A percentile compares a stretch with the other conserved stretches of the same genome.
Evolutionary conservation across 768 basidiomycete species (phyloP).

Genomic region (Lactifluus rugatus): DNA sequence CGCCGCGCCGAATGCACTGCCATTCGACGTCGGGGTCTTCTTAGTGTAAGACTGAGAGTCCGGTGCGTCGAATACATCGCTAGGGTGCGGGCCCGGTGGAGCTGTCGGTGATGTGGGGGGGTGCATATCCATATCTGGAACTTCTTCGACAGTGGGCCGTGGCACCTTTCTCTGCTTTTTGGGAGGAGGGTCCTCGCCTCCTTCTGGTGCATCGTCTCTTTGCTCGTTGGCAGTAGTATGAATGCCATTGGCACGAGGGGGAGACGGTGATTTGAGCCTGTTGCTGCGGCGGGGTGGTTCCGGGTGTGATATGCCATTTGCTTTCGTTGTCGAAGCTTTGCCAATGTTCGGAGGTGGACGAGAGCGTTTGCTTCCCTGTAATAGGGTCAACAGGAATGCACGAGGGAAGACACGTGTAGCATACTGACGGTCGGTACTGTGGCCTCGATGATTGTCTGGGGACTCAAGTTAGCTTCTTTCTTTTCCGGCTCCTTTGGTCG

Average conservation of each 20-base stretch:
- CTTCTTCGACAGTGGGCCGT: conserved; percentile 25
- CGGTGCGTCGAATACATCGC: conserved; percentile 34
- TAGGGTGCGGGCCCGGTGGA: conserved; percentile 24
- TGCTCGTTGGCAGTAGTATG: conserved; percentile 5
- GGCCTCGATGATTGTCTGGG: conserved; percentile 67
- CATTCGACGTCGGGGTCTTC: conserved; percentile 18
- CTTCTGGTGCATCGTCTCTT: conserved; percentile 30
- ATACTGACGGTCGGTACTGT: conserved; percentile 48
- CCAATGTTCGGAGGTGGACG: conserved; percentile 56
- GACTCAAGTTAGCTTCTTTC: conserved; percentile 30
- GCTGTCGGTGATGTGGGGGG: conserved; percentile 17
- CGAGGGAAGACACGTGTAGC: conserved; percentile 30
- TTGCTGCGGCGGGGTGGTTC: conserved; percentile 20
- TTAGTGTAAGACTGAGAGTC: conserved; percentile 24
- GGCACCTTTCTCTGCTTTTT: conserved; percentile 42
- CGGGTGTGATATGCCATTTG: conserved; percentile 12
- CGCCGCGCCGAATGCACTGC: conserved; percentile 19
- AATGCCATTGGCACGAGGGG: conserved; percentile 8
- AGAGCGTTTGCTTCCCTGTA: conserved; percentile 68
- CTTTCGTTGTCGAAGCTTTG: conserved; percentile 24
- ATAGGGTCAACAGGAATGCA: conserved; percentile 9
- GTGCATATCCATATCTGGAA: conserved; percentile 28
- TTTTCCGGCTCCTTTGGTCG: conserved; percentile 16
- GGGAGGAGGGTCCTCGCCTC: conserved; percentile 29
- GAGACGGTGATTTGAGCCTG: conserved; percentile 21